Base-by-base conservation (phyloP, 2,329 filamentous ascomycete species). In the Alternaria triticimaculans region DNA sequence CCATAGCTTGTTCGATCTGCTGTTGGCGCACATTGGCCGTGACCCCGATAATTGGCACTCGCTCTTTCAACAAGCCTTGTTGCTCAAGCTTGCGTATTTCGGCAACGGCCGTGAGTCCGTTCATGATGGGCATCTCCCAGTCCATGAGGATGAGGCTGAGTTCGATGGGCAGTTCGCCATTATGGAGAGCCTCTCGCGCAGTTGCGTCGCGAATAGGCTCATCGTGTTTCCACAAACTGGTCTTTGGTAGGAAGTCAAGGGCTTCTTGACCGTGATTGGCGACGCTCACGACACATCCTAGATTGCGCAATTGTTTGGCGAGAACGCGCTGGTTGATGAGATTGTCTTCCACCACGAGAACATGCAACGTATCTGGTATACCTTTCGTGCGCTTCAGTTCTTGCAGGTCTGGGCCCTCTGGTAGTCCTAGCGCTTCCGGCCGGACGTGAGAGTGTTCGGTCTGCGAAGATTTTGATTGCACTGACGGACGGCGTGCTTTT, bases 161-260 rank as follows among this genome's bases (percentile, higher is more conserved):
- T 37, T 66, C 60, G 6, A 70, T 23, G 14, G 67, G 67, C 14
- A n/a, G 45, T 1, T 46, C n/a, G 6, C 54, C 41, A 6, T 60
- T 49, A n/a, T 49, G 33, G 11, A 46, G 59, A 18, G 48, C 43
- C 25, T 48, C 25, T 58, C 14, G 90, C 77, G 93, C 89, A 87
- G 89, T 54, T 1, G 55, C 54, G 30, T 28, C 3, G 3, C 25
- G 49, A 33, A 20, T 25, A 11, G 48, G 55, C 2, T 67, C 54
- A 2, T 54, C 41, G 18, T 68, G 56, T 26, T 76, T 66, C 73
- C 76, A 76, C 3, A 64, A 61, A 8, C 41, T 67, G 1, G 75
- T 80, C 25, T 62, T 72, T 6, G 70, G 66, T 2, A 82, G 59
- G 28, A 79, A 76, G 3, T 77, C 74, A 0, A 82, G 67, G 0